Evolutionary conservation across 208 protist species (phyloP).

Genomic region (Leishmania amazonensis): DNA sequence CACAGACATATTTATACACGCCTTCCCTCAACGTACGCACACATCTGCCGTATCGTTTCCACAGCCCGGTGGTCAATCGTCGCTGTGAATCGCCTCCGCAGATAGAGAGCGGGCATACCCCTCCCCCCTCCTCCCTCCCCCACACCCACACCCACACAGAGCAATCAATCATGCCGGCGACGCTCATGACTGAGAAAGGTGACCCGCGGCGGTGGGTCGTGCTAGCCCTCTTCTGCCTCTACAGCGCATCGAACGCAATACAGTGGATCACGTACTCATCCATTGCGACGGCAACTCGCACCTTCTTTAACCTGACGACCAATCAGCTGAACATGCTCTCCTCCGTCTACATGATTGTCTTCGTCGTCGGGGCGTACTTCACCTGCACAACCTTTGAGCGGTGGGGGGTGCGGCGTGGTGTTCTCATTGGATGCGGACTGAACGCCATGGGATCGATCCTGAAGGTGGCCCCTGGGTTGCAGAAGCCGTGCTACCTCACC

Average conservation of each 20-base stretch:
- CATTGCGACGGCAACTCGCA: conserved; percentile 38
- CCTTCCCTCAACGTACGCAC: background rate
- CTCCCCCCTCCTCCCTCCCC: too few species aligned
- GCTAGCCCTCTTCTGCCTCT: conserved; percentile 62
- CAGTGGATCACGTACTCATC: conserved; percentile 77
- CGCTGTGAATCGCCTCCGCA: background rate
- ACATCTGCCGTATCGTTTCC: background rate
- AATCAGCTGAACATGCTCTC: conserved; percentile 75
- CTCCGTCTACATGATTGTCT: conserved; percentile 84
- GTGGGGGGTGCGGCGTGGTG: conserved; percentile 61
- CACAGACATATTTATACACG: background rate
- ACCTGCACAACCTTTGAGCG: conserved; percentile 75
- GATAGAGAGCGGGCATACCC: background rate
- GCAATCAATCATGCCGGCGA: conserved; percentile 1
- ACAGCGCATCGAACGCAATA: conserved; percentile 69
- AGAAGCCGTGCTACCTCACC: conserved; percentile 49
- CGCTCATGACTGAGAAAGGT: conserved; percentile 14
- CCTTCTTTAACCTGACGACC: conserved; percentile 61
- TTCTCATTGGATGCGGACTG: conserved; percentile 54
- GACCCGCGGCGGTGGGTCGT: conserved; percentile 65
- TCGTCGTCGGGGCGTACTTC: conserved; percentile 57
- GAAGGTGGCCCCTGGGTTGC: conserved; percentile 58
- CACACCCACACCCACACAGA: background rate
- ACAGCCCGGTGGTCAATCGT: background rate
- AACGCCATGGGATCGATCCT: conserved; percentile 67